phyloP scores from a whole-genome alignment of 441 rosid species.

The Gossypium lobatum region DNA sequence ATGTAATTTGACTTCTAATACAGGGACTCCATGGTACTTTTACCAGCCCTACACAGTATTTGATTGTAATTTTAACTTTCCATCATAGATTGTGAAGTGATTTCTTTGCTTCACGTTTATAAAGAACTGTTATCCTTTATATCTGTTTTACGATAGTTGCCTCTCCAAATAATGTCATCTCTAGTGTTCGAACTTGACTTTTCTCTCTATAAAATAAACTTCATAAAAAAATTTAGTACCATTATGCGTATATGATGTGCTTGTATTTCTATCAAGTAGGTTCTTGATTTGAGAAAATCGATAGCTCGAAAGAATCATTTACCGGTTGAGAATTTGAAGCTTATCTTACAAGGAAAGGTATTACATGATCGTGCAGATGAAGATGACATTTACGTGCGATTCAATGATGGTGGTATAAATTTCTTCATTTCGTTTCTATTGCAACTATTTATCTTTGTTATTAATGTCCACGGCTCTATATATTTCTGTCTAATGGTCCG shows the following conservation, averaged over 20 bases:
- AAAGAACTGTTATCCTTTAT: neutral
- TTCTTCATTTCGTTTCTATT: neutral
- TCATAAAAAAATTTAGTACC: neutral
- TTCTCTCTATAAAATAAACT: neutral
- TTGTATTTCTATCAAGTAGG: constrained; percentile 33
- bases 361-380: constrained; percentile 56
- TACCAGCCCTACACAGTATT: neutral
- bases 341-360: constrained; percentile 66
- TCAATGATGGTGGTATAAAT: constrained; percentile 41
- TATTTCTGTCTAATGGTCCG: neutral
- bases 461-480: neutral
- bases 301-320: constrained; percentile 45
- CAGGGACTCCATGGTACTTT: no score
- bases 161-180: no score
- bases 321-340: constrained; percentile 56
- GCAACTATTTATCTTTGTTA: constrained; percentile 1
- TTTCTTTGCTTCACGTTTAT: neutral
- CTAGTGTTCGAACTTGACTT: no score
- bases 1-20: no score
- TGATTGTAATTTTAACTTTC: neutral
- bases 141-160: no score
- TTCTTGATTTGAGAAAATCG: constrained; percentile 58
- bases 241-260: neutral
- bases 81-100: neutral
- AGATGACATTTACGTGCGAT: constrained; percentile 40